Percentiles rank a stretch among this genome's conserved stretches.
phyloP scores from a whole-genome alignment of 371 early-diverging fungal species.

The Umbelopsis sp. region DNA sequence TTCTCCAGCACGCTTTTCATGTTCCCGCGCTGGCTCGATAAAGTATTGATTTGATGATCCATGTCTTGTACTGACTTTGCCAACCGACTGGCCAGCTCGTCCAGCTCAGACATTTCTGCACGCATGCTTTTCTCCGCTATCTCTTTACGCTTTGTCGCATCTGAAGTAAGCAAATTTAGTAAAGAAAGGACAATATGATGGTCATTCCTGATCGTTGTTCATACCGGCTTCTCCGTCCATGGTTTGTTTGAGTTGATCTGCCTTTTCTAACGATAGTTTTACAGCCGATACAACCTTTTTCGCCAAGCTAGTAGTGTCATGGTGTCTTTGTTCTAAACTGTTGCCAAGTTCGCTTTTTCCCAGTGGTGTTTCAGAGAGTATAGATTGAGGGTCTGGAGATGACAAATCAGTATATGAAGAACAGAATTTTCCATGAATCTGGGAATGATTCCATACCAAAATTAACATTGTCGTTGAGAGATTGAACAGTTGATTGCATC shows the following conservation, averaged over 20 bases:
- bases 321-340: background rate
- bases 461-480: background rate
- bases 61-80: conserved; percentile 1
- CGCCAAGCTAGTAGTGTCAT: background rate
- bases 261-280: background rate
- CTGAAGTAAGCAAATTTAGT: background rate
- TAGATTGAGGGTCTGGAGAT: no score
- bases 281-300: conserved; percentile 5
- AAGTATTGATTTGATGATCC: conserved; percentile 1
- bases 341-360: background rate
- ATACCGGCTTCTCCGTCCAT: background rate
- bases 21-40: conserved; percentile 2
- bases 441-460: background rate
- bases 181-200: no score
- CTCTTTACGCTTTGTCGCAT: background rate
- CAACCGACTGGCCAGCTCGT: background rate
- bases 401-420: no score
- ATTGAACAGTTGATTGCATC: background rate
- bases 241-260: background rate
- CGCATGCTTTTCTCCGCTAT: background rate
- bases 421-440: no score
- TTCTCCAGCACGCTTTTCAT: background rate
- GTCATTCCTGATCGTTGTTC: no score
- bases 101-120: background rate
- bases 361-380: background rate